Base-by-base conservation (phyloP, 164 flowering plant genomes). In the Brasenia schreberi region DNA sequence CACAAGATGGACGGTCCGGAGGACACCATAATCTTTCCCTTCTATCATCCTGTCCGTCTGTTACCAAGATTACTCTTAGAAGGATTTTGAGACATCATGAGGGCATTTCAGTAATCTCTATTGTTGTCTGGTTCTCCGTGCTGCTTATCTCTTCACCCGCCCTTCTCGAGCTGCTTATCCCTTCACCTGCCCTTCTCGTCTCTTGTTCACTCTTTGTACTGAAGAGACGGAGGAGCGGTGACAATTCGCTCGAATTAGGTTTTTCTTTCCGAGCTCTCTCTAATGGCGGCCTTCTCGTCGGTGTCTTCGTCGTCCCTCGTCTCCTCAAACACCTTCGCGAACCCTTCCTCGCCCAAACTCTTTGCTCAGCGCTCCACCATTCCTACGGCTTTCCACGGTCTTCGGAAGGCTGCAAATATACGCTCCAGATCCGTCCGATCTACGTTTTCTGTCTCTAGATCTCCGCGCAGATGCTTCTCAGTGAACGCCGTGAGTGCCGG, bases 401-500 rank as follows among this genome's bases (percentile, higher is more conserved):
- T 77, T 64, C 74, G 82, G 63, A 76, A 68, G 5, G 67, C 82
- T 64, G 62, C 77, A 71, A 74, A 49, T 5, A 62, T 81, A 56
- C 77, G 72, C 18, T 49, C 71, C 18, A 45, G 16, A 14, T 81
- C 68, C 77, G 71, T 7, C 65, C 85, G 2, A 16, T 74, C 68
- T 71, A 83, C 66, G 19, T 74, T 18, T 78, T 77, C 56, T 49
- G 56, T 49, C 67, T 23, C 71, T 5, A 67, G 82, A 62, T 66
- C 66, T 65, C 68, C 85, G 43, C 56, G 80, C 4, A 78, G 81
- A 67, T 72, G 76, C 78, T 81, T 86, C 71, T 74, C 68, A 14
- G 87, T 84, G 59, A 79, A 79, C 16, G 93, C 97, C 72, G 97
- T 88, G 75, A 80, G 88, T 73, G 19, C 52, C 14, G 56, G 14